Conservation (phyloP, 768 basidiomycete genomes). For the Pleurotus tuber-regium region DNA sequence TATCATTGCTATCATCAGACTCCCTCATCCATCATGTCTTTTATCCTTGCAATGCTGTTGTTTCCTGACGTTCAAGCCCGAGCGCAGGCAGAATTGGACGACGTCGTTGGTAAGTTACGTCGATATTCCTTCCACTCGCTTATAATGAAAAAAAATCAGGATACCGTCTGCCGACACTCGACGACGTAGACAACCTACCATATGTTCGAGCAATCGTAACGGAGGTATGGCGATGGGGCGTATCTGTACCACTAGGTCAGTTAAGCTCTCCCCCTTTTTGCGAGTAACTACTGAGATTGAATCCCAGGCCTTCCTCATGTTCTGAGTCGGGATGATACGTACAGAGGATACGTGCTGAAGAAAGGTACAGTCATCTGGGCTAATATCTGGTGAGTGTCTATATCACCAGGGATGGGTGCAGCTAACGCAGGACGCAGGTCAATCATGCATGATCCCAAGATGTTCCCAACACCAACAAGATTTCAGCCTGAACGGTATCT, state of each 20-base stretch:
- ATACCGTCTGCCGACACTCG: neutral
- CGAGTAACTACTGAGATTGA: neutral
- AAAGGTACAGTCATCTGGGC: conserved; percentile 17
- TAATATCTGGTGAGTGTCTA: conserved; percentile 17
- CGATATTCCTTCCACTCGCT: neutral
- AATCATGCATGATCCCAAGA: conserved; percentile 23
- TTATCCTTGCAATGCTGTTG: conserved; percentile 33
- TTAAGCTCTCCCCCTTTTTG: neutral
- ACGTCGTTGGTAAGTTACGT: neutral
- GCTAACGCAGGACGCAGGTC: too few relatives aligned
- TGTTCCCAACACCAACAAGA: conserved; percentile 23
- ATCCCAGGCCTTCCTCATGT: conserved; percentile 3
- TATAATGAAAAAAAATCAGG: too few relatives aligned
- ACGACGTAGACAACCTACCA: neutral
- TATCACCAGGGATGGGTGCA: too few relatives aligned
- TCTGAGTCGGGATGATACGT: conserved; percentile 8
- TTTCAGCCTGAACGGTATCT: conserved; percentile 29
- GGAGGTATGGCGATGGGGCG: conserved; percentile 6
- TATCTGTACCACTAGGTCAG: conserved; percentile 4
- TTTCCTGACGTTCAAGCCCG: conserved; percentile 10
- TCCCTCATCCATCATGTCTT: conserved; percentile 27
- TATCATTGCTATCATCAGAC: conserved; percentile 17
- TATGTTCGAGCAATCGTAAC: conserved; percentile 9
- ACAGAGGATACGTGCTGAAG: conserved; percentile 18
- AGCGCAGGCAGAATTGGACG: conserved; percentile 7